Evolutionary conservation across 2,329 filamentous ascomycete genomes (phyloP), one percentile per base, ranked within the genome.

Genomic region (Neofusicoccum umdonicola): DNA sequence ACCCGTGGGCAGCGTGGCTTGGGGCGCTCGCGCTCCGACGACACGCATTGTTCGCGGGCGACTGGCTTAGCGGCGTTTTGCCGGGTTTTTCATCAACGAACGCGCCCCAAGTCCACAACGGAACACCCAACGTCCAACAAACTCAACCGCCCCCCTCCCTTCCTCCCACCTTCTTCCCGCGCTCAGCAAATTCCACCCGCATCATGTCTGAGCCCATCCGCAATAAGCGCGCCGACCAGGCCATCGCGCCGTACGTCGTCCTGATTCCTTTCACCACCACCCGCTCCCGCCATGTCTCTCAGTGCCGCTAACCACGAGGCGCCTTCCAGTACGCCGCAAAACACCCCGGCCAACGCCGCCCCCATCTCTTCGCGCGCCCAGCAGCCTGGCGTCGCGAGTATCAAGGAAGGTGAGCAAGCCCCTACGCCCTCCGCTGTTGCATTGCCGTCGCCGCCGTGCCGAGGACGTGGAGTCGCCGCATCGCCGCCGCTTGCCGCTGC

Each of bases 331-430:
- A 99, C 95, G 76, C 95, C 95, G 76, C 95, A 99, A 83, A 99
- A 99, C 84, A 99, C 95, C 64, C 95, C 95, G 71, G 90, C 92
- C 71, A 93, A 88, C 82, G 93, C 94, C 83, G 95, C 96, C 71
- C 95, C 95, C 70, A 98, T 99, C 81, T 96, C 93, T 62, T 98
- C 94, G 68, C 94, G 95, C 81, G 95, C 96, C 72, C 93, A 97
- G 82, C 92, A 97, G 82, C 95, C 95, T 68, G 92, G 90, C 70
- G 90, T 99, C 68, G 84, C 92, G 70, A 97, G 92, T 80, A 98
- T 99, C 83, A 95, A 94, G 80, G 95, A 99, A 88, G 95, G 95
- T 98, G 82, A 79, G 87, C 83, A 45, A 51, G 5, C 27, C 52
- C 39, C 54, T 8, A 17, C 45, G 27, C 31, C 27, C 27, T 15